Conservation (phyloP, 2,329 filamentous ascomycete species). For the Endocalyx cinctus region DNA sequence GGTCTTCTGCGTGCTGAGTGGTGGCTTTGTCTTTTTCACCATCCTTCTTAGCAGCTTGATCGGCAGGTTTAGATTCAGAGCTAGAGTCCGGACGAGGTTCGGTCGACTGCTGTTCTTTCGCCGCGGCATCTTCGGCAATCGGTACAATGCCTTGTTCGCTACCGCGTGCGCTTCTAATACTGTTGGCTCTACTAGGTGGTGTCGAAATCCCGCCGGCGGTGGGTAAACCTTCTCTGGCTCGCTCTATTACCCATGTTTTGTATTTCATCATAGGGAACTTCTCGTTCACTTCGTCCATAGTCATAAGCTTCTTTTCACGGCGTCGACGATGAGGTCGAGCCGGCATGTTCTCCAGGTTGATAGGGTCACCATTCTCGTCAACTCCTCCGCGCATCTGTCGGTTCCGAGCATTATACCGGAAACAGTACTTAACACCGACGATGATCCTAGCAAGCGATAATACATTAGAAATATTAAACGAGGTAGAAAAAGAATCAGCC, state of each 20-base stretch:
- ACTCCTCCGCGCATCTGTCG: constrained; percentile 62
- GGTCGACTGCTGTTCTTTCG: constrained; percentile 41
- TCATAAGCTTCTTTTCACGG: constrained; percentile 97
- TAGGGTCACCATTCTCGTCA: constrained; percentile 80
- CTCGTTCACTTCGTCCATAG: constrained; percentile 97
- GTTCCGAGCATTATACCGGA: constrained; percentile 94
- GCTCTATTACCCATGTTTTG: constrained; percentile 84
- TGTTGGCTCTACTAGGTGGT: constrained; percentile 67
- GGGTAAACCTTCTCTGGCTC: constrained; percentile 78
- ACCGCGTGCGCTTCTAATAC: constrained; percentile 63
- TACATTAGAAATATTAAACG: constrained; percentile 2
- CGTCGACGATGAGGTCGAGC: constrained; percentile 73
- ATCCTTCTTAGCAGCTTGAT: constrained; percentile 22
- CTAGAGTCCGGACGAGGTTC: constrained; percentile 34
- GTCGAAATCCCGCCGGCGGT: constrained; percentile 78
- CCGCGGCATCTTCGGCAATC: constrained; percentile 35
- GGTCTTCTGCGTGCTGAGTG: neutral
- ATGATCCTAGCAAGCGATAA: constrained; percentile 72
- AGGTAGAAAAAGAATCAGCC: neutral
- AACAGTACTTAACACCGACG: constrained; percentile 98
- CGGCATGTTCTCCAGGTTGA: constrained; percentile 82
- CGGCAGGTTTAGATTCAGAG: constrained; percentile 15
- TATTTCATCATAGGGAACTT: constrained; percentile 96
- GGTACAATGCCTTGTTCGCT: constrained; percentile 55
- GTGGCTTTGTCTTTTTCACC: constrained; percentile 1